A percentile compares a stretch with the other conserved stretches of the same genome.
These are phyloP conservation scores for Cutaneotrichosporon sp. DNA, from an alignment of 1,284 basidiomycete genomes.

Conservation along the genomic window DNA sequence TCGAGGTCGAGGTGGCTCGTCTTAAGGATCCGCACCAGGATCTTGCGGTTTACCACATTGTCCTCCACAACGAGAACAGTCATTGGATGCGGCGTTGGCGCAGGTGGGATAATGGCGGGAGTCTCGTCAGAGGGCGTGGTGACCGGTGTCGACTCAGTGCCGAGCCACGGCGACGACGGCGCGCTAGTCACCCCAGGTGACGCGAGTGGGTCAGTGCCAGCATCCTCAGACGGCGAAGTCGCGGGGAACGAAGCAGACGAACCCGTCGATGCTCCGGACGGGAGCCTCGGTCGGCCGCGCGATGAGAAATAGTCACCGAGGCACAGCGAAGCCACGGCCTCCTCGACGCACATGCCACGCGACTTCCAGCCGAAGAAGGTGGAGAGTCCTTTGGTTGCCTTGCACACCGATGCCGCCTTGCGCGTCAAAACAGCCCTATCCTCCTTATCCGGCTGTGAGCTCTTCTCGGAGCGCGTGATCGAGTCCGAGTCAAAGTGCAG, in stretches of 20 bases:
- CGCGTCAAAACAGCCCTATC: neutral
- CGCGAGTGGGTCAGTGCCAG: neutral
- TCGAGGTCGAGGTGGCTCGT: slow-evolving; percentile 31
- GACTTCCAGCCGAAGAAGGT: slow-evolving; percentile 31
- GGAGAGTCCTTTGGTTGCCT: neutral
- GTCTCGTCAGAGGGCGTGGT: slow-evolving; percentile 2
- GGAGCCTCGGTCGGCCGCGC: slow-evolving; percentile 13
- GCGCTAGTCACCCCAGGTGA: neutral
- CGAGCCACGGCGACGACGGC: slow-evolving; percentile 4
- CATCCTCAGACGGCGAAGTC: slow-evolving; percentile 5
- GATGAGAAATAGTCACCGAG: slow-evolving; percentile 46
- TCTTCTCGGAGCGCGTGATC: slow-evolving; percentile 7
- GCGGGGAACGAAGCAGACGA: slow-evolving; percentile 1
- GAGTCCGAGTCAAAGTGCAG: slow-evolving; percentile 15
- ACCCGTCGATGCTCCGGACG: neutral
- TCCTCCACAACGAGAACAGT: slow-evolving; percentile 51
- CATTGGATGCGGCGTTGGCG: slow-evolving; percentile 7
- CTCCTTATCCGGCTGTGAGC: slow-evolving; percentile 3
- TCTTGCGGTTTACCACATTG: slow-evolving; percentile 50
- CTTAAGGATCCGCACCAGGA: slow-evolving; percentile 47
- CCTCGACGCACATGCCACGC: slow-evolving; percentile 37
- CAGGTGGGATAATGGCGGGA: neutral
- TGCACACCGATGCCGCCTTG: neutral
- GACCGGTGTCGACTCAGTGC: neutral
- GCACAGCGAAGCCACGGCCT: slow-evolving; percentile 42